These are phyloP conservation scores for Hypoxylon subgilvum DNA, from an alignment of 495 filamentous ascomycete genomes.

Conservation along the genomic window DNA sequence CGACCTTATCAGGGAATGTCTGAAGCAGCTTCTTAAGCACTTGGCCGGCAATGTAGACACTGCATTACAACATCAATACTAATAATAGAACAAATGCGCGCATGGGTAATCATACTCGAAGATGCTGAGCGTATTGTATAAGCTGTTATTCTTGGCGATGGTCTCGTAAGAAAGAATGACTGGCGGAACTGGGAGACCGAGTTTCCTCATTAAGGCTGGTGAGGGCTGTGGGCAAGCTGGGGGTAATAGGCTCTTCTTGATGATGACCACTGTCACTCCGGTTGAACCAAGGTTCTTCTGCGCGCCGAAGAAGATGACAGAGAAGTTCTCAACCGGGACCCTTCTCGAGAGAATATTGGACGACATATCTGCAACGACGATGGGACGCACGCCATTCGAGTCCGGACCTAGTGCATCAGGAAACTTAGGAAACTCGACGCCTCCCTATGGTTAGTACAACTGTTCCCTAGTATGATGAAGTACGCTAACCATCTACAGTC, in stretches of 20 bases:
- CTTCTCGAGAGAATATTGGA: slow-evolving; percentile 73
- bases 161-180: slow-evolving; percentile 80
- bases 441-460: no score
- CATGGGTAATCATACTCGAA: slow-evolving; percentile 64
- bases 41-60: slow-evolving; percentile 83
- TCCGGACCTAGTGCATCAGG: slow-evolving; percentile 66
- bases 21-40: slow-evolving; percentile 74
- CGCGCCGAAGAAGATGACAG: slow-evolving; percentile 77
- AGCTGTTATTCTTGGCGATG: slow-evolving; percentile 82
- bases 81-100: not conserved
- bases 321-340: slow-evolving; percentile 75
- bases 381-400: slow-evolving; percentile 61
- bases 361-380: slow-evolving; percentile 85
- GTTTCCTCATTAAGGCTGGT: slow-evolving; percentile 69
- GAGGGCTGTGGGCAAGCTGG: slow-evolving; percentile 61
- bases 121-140: slow-evolving; percentile 95
- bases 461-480: no score
- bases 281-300: slow-evolving; percentile 91
- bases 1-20: slow-evolving; percentile 67
- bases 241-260: slow-evolving; percentile 77
- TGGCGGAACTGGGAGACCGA: slow-evolving; percentile 78
- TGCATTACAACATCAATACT: slow-evolving; percentile 22
- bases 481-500: slow-evolving; percentile 92
- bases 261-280: slow-evolving; percentile 81
- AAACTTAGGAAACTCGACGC: slow-evolving; percentile 87